Conservation (phyloP, 331 rosid species). For the Telfairia occidentalis region DNA sequence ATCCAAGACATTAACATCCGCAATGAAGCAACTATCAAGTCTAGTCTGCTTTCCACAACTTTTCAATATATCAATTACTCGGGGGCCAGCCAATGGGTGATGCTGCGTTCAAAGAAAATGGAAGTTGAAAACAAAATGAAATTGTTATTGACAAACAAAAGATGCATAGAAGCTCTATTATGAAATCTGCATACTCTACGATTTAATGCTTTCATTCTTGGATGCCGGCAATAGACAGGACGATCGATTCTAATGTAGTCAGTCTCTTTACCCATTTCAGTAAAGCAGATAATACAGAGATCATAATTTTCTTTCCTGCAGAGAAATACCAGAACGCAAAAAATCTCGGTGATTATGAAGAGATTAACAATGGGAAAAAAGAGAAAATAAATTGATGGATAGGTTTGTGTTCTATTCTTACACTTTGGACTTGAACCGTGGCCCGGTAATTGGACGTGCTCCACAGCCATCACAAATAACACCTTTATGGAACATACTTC, state of each 20-base stretch:
- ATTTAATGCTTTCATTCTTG: conserved; percentile 16
- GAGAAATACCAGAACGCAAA: neutral
- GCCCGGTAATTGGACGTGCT: conserved; percentile 58
- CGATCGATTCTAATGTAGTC: conserved; percentile 55
- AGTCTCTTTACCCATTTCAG: conserved; percentile 29
- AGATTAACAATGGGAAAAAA: neutral
- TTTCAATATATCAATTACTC: conserved; percentile 19
- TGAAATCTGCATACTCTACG: conserved; percentile 20
- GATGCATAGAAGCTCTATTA: conserved; percentile 8
- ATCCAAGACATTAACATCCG: conserved; percentile 69
- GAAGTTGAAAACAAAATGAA: conserved; percentile 6
- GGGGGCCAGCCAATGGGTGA: conserved; percentile 16
- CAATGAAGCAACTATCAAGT: conserved; percentile 51
- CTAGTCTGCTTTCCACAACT: conserved; percentile 20
- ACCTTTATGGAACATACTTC: conserved; percentile 64
- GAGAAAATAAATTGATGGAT: neutral
- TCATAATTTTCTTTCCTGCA: conserved; percentile 59
- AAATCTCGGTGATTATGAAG: neutral
- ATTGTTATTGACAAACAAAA: neutral
- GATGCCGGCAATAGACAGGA: conserved; percentile 28
- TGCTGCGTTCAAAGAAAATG: conserved; percentile 19
- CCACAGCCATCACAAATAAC: conserved; percentile 80
- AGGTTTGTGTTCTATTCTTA: conserved; percentile 20
- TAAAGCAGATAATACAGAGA: conserved; percentile 61
- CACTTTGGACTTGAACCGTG: conserved; percentile 67